These are phyloP conservation scores for Volvox africanus DNA, from an alignment of 139 green algal genomes.

Conservation along the genomic window DNA sequence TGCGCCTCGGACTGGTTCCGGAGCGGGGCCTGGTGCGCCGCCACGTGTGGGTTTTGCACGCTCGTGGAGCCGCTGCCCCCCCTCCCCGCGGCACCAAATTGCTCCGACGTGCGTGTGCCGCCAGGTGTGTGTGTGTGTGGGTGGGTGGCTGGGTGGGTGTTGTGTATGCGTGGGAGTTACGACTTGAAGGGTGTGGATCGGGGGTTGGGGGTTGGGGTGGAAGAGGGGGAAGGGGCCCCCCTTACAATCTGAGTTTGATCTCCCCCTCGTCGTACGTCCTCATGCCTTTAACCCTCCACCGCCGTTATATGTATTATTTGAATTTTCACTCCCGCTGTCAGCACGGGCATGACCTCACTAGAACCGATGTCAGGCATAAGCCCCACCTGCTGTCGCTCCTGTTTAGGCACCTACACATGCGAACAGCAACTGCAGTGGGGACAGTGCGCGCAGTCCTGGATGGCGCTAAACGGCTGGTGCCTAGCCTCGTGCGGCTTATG, in stretches of 20 bases:
- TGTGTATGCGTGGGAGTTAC: too few species aligned
- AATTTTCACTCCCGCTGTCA: too few species aligned
- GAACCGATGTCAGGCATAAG: too few species aligned
- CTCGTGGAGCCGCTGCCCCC: constrained; percentile 14
- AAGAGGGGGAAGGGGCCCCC: too few species aligned
- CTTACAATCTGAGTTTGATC: too few species aligned
- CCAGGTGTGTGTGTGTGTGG: constrained; percentile 44
- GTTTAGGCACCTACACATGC: constrained; percentile 33
- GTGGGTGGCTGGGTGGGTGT: too few species aligned
- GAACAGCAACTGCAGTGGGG: constrained; percentile 42
- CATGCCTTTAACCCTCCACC: too few species aligned
- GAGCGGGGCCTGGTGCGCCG: constrained; percentile 46
- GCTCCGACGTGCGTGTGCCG: constrained; percentile 49
- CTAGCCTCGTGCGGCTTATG: constrained; percentile 32
- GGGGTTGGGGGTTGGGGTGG: too few species aligned
- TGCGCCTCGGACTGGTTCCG: constrained; percentile 43
- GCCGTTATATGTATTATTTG: too few species aligned
- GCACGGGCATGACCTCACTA: too few species aligned
- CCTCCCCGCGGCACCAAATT: constrained; percentile 18
- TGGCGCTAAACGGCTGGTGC: constrained; percentile 47
- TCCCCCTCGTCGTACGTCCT: too few species aligned
- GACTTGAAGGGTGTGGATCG: too few species aligned
- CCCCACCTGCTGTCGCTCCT: not conserved
- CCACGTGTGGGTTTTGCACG: constrained; percentile 48
- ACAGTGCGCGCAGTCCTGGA: constrained; percentile 48